phyloP scores from a whole-genome alignment of 2,329 filamentous ascomycete species.

The Myriosclerotinia duriaeana region DNA sequence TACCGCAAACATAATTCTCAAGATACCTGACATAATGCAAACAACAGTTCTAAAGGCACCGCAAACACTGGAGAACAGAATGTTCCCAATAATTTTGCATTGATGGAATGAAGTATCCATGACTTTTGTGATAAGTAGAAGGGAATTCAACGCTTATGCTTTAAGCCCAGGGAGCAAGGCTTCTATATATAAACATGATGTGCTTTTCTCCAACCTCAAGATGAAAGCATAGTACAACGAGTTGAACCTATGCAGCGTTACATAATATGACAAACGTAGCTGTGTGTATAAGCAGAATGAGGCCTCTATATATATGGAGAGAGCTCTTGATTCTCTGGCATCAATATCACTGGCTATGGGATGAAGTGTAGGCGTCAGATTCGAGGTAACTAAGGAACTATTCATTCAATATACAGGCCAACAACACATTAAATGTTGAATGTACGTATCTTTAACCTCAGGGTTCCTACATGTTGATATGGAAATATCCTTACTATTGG shows the following conservation, averaged over 20 bases:
- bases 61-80: too few relatives aligned
- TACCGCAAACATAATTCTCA: too few relatives aligned
- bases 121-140: too few relatives aligned
- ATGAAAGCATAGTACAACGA: neutral
- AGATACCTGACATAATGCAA: too few relatives aligned
- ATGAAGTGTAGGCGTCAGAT: neutral
- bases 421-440: neutral
- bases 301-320: neutral
- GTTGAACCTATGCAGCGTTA: neutral
- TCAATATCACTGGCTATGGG: neutral
- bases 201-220: neutral
- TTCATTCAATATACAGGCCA: neutral
- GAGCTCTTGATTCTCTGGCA: neutral
- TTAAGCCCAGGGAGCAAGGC: too few relatives aligned
- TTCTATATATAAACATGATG: too few relatives aligned
- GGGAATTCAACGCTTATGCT: too few relatives aligned
- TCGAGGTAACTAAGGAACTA: neutral
- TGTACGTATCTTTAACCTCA: too few relatives aligned
- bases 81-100: too few relatives aligned
- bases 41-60: too few relatives aligned
- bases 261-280: neutral
- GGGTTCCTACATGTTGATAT: too few relatives aligned
- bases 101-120: too few relatives aligned
- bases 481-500: rapidly evolving
- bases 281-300: neutral